Conservation (phyloP, 2,329 filamentous ascomycete genomes). For the Paraphaeosphaeria minitans region DNA sequence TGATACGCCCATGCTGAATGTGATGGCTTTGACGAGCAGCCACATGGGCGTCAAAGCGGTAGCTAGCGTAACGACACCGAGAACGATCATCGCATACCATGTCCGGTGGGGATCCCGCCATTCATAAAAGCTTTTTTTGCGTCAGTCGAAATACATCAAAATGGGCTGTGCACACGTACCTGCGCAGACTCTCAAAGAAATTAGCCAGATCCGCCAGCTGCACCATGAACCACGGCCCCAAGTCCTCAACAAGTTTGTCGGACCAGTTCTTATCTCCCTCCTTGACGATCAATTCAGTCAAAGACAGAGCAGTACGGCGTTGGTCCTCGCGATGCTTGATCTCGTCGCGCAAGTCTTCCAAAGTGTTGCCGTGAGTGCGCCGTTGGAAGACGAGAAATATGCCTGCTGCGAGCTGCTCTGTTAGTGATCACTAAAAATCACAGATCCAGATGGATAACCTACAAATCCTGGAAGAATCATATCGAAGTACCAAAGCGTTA, state of each 20-base stretch:
- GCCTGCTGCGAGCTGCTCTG: conserved; percentile 25
- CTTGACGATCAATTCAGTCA: conserved; percentile 46
- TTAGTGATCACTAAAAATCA: not conserved
- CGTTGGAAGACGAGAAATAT: conserved; percentile 33
- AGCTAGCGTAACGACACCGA: conserved; percentile 27
- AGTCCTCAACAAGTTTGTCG: conserved; percentile 27
- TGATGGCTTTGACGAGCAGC: conserved; percentile 37
- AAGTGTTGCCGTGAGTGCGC: conserved; percentile 22
- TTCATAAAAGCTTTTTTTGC: conserved; percentile 42
- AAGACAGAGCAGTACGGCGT: conserved; percentile 34
- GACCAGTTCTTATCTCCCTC: conserved; percentile 45
- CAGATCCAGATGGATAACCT: conserved; percentile 14
- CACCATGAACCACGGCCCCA: conserved; percentile 44
- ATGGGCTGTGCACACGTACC: conserved; percentile 19
- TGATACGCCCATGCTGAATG: conserved; percentile 32
- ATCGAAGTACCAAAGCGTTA: conserved; percentile 32
- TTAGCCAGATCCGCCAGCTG: conserved; percentile 44
- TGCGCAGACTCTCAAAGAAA: conserved; percentile 42
- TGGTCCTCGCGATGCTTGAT: conserved; percentile 42
- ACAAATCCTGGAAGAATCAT: conserved; percentile 35
- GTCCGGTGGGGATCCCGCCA: conserved; percentile 42
- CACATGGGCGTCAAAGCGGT: conserved; percentile 30
- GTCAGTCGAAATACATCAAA: not conserved
- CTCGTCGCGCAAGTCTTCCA: conserved; percentile 34
- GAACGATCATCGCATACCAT: conserved; percentile 26